Evolutionary conservation across 305 asterid species (phyloP).

Genomic region (Fraxinus xanthoxyloides): DNA sequence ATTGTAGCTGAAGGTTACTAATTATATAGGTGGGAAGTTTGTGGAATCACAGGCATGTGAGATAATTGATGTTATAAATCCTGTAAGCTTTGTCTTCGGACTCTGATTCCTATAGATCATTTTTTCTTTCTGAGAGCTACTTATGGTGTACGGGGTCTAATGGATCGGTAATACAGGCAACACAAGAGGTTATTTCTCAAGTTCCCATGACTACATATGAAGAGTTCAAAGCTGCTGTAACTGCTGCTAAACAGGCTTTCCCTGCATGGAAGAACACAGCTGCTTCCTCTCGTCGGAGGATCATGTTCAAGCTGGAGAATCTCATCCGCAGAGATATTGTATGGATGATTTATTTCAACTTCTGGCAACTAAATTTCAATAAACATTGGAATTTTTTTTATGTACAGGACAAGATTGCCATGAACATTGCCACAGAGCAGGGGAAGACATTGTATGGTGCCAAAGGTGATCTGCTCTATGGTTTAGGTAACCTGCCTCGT

Average conservation of each 20-base stretch:
- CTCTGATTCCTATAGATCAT: background rate
- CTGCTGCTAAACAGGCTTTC: conserved; percentile 46
- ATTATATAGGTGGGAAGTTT: conserved; percentile 42
- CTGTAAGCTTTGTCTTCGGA: conserved; percentile 30
- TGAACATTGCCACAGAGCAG: conserved; percentile 40
- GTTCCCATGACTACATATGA: conserved; percentile 43
- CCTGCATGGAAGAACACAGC: conserved; percentile 42
- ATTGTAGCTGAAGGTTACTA: conserved; percentile 34
- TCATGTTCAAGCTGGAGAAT: conserved; percentile 39
- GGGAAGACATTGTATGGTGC: conserved; percentile 43
- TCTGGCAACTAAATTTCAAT: conserved; percentile 11
- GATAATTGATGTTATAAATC: conserved; percentile 38
- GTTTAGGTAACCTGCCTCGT: conserved; percentile 35
- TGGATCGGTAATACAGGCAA: conserved; percentile 31
- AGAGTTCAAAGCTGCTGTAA: conserved; percentile 44
- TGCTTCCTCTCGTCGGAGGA: conserved; percentile 35
- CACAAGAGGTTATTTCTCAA: conserved; percentile 47
- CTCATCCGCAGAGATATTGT: conserved; percentile 40
- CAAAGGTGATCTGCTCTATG: conserved; percentile 40
- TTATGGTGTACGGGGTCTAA: conserved; percentile 1
- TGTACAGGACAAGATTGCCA: conserved; percentile 38
- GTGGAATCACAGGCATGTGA: conserved; percentile 36
- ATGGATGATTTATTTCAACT: conserved; percentile 11
- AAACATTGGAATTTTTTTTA: conserved; percentile 16
- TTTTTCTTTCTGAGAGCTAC: background rate